Percentiles rank a stretch among this genome's conserved stretches.
These are phyloP conservation scores for thale cress (Arabidopsis thaliana) DNA, from an alignment of 345 rosid genomes.

Conservation along the genomic window TAIR10.1 NC_003076.8:22449501-22450000, in stretches of 20 bases:
- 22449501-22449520: slow-evolving; percentile 7
- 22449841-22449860: slow-evolving; percentile 97
- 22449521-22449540: slow-evolving; percentile 12
- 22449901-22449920: background rate
- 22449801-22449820: slow-evolving; percentile 78
- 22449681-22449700: slow-evolving; percentile 11
- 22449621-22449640: slow-evolving; percentile 78
- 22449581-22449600: slow-evolving; percentile 66
- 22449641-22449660: slow-evolving; percentile 12
- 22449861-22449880: slow-evolving; percentile 50
- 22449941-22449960: slow-evolving; percentile 30
- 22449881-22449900: slow-evolving; percentile 28
- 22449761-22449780: slow-evolving; percentile 89
- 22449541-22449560: background rate
- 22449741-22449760: slow-evolving; percentile 91
- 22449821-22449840: slow-evolving; percentile 78
- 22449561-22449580: slow-evolving; percentile 67
- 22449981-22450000: slow-evolving; percentile 69
- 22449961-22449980: slow-evolving; percentile 76
- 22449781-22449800: slow-evolving; percentile 90
- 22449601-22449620: slow-evolving; percentile 78
- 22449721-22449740: slow-evolving; percentile 29
- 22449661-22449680: slow-evolving; percentile 11
- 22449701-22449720: slow-evolving; percentile 24
- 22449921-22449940: slow-evolving; percentile 22